Conservation (phyloP, 768 basidiomycete species). For the Amanita jacksonii region DNA sequence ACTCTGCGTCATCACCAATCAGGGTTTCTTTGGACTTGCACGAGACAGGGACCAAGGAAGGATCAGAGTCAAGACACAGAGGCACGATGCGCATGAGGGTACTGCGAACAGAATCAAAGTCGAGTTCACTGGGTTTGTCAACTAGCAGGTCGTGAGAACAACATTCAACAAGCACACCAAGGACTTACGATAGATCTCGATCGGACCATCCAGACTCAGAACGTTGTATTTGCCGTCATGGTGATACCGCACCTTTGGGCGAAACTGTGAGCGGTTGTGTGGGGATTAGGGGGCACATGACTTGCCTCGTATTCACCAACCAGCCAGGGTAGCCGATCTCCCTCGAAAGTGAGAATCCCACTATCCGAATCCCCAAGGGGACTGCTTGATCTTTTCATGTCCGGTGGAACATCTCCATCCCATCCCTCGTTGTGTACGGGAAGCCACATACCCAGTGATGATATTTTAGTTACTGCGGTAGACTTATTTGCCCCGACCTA, state of each 20-base stretch:
- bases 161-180: too few species aligned
- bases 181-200: constrained; percentile 80
- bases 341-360: constrained; percentile 68
- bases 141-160: background rate
- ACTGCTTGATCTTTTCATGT: constrained; percentile 27
- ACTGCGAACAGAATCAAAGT: constrained; percentile 55
- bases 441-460: constrained; percentile 86
- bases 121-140: constrained; percentile 45
- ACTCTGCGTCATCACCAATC: constrained; percentile 20
- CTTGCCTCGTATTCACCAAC: constrained; percentile 79
- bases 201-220: constrained; percentile 72
- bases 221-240: constrained; percentile 98
- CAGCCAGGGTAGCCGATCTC: constrained; percentile 78
- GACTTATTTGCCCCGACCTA: constrained; percentile 86
- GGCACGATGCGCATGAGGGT: constrained; percentile 71
- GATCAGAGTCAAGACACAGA: constrained; percentile 81
- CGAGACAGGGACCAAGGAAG: constrained; percentile 66
- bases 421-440: constrained; percentile 89
- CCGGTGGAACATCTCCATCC: constrained; percentile 76
- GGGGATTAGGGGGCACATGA: background rate
- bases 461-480: constrained; percentile 70
- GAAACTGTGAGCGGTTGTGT: background rate
- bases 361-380: constrained; percentile 34
- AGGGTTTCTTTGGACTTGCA: constrained; percentile 32
- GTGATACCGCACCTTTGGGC: constrained; percentile 69